Conservation (phyloP, 176 grass and related monocot species). For the Oryza glumipatula region DNA sequence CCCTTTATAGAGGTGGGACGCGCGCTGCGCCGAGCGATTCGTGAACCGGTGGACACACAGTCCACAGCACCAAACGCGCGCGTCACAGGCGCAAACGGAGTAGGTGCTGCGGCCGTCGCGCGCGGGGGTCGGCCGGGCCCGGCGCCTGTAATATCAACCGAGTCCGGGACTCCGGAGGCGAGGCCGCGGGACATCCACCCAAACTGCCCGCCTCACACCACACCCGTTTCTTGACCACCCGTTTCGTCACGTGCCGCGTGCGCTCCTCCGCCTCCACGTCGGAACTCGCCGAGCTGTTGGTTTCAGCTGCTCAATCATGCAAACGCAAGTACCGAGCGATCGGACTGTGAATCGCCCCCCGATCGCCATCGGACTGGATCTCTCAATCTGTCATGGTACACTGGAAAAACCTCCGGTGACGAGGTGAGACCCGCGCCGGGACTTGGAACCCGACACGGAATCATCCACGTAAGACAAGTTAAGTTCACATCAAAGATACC, state of each 20-base stretch:
- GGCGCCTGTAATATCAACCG: no score
- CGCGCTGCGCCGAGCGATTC: background rate
- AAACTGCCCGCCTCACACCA: background rate
- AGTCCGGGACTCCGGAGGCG: no score
- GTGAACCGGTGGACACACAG: background rate
- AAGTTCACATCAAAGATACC: background rate
- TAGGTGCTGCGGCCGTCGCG: background rate
- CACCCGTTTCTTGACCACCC: conserved; percentile 26
- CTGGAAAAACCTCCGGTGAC: background rate
- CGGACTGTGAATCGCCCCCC: no score
- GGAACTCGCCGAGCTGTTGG: background rate
- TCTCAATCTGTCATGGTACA: background rate
- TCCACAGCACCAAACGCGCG: background rate
- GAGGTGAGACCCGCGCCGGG: background rate
- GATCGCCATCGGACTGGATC: background rate
- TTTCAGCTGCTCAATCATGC: background rate
- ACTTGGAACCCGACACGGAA: background rate
- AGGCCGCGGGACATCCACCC: no score
- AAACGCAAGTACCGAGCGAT: background rate
- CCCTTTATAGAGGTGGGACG: conserved; percentile 30
- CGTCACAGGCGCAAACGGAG: no score
- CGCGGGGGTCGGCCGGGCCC: background rate
- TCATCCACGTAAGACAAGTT: background rate
- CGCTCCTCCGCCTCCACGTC: conserved; percentile 18
- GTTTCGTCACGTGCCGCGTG: conserved; percentile 19